A percentile compares a stretch with the other conserved stretches of the same genome.
Evolutionary conservation across 2,329 filamentous ascomycete species (phyloP).

Genomic region (Capronia epimyces): DNA sequence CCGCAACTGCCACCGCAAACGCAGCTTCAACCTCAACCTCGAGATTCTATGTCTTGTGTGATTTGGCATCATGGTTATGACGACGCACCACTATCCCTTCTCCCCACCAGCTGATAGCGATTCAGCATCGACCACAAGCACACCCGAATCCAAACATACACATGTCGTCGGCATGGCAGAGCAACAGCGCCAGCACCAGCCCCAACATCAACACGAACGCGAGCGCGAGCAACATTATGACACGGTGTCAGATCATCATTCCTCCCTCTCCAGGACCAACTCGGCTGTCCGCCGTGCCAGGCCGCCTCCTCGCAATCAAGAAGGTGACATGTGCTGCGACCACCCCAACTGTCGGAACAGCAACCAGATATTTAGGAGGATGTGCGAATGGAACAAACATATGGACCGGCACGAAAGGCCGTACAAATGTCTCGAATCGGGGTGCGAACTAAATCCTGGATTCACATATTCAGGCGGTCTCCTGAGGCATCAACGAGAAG

Average conservation of each 20-base stretch:
- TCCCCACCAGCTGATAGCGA: constrained; percentile 19
- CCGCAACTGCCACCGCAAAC: not conserved
- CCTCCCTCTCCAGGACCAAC: not conserved
- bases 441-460: constrained; percentile 84
- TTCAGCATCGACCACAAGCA: not conserved
- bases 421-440: constrained; percentile 75
- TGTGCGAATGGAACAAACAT: constrained; percentile 96
- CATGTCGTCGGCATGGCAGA: constrained; percentile 1
- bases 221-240: not conserved
- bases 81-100: constrained; percentile 11
- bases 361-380: constrained; percentile 64
- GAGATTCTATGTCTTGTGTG: not conserved
- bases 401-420: constrained; percentile 97
- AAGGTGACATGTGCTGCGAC: constrained; percentile 73
- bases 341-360: constrained; percentile 63
- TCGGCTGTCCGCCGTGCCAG: constrained; percentile 12
- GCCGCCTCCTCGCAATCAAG: constrained; percentile 54
- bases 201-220: not conserved
- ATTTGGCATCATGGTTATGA: not conserved
- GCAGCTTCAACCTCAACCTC: not conserved
- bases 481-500: constrained; percentile 83
- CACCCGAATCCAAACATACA: constrained; percentile 11
- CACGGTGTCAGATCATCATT: not conserved
- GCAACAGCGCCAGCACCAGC: not conserved
- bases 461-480: constrained; percentile 94